Base-by-base conservation (phyloP, 768 basidiomycete species). In the Astraeus odoratus region DNA sequence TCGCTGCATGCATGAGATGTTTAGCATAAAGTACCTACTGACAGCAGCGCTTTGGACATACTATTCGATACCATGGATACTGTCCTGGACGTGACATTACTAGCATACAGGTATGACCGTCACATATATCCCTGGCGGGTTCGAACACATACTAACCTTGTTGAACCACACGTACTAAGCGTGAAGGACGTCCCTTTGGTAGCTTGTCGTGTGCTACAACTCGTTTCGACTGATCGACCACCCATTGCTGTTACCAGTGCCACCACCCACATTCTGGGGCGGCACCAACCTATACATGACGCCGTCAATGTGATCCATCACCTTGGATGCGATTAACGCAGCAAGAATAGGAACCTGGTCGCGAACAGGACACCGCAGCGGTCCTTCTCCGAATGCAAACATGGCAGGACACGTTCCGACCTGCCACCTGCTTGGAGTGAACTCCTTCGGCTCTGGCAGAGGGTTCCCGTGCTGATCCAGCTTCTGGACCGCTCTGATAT, bases 281-380 rank as follows among this genome's bases (percentile, higher is more conserved):
- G n/a, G n/a, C n/a, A n/a, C 23, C 72, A 55, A 29, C 18, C 40
- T 46, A 56, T 52, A 66, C 13, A 53, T 55, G 3, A 57, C 50
- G 1, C 56, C 62, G 22, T 60, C 52, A 12, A 72, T 33, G 9
- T 56, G 58, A 19, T 70, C 64, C 3, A 77, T 44, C 4, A 78
- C 48, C 10, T 64, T 67, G 1, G 69, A 73, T 3, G 67, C 67
- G 23, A 82, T 64, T 2, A 78, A 48, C 0, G 66, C 79, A 3
- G 71, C 74, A 1, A 76, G 74, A 40, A 73, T 67, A 1, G 76
- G 72, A 5, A 75, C 79, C 70, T 78, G 78, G 3, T 56, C 59
- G 15, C 54, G 53, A 1, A 74, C 80, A 7, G 73, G 64, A 47
- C 77, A 80, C 23, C 13, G 22, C 13, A 76, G 56, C 6, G 55